Evolutionary conservation across 495 filamentous ascomycete genomes (phyloP), one percentile per base, ranked within the genome.

Genomic region (Penicillium pulvis): DNA sequence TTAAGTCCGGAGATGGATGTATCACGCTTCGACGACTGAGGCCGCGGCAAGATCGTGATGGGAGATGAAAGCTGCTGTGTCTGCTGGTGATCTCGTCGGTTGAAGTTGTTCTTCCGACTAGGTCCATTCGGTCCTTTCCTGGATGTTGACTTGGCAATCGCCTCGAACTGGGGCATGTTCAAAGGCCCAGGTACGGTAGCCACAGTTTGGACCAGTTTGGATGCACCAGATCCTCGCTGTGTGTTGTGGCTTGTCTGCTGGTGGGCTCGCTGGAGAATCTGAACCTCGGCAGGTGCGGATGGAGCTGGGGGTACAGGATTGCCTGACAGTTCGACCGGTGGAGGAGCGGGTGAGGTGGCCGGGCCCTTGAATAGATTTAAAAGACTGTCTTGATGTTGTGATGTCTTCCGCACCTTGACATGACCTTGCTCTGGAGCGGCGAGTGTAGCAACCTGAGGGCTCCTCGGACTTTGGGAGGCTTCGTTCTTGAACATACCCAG

Each of bases 401-500:
- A 72, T 8, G 75, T 65, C 58, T 71, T 73, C 12, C 64, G 70
- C 26, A 42, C 43, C 23, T 61, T 53, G 2, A 58, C 42, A 17
- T 58, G 53, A 2, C 50, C 60, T 17, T 69, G 56, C 33, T 59
- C 48, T 31, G 71, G 53, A 41, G 66, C 53, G 19, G 74, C 58
- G 7, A 69, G 64, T 47, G 67, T 60, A 6, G 78, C 69, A 43
- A 78, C 69, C 30, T 68, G 59, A 12, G 69, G 56, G 11, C 67
- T 62, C 16, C 72, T 69, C 1, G 73, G 65, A 4, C 73, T 66
- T 36, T 75, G 70, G 19, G 70, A 56, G 31, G 70, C 62, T 5
- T 73, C 71, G 44, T 67, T 71, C 67, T 87, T 91, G 70, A 91
- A 88, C 2, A 85, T 78, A 64, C 81, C 86, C 45, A 91, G 70